Evolutionary conservation across 768 basidiomycete genomes (phyloP).

Genomic region (Porpolomopsis calyptriformis): DNA sequence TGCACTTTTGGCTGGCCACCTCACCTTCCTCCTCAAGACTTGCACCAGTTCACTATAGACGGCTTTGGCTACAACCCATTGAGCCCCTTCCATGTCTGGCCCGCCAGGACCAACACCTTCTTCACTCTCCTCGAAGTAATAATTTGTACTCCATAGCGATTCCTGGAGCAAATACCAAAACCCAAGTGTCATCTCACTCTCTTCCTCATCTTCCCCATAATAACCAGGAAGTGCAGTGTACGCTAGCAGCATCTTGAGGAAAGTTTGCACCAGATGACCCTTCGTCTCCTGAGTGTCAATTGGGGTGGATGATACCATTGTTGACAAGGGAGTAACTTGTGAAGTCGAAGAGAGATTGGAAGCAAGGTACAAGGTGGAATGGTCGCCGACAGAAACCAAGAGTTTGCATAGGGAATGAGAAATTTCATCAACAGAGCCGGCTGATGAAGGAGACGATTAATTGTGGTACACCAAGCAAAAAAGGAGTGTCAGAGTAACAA

Average conservation of each 20-base stretch:
- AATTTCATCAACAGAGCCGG: constrained; percentile 40
- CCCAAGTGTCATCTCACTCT: constrained; percentile 75
- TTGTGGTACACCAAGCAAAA: too few species aligned
- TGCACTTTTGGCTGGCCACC: constrained; percentile 41
- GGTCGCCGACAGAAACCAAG: constrained; percentile 73
- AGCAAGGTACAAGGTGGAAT: constrained; percentile 72
- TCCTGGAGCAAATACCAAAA: constrained; percentile 94
- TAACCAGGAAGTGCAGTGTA: constrained; percentile 66
- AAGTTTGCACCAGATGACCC: constrained; percentile 52
- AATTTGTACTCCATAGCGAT: constrained; percentile 63
- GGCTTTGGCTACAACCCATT: constrained; percentile 51
- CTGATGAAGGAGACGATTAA: constrained; percentile 15
- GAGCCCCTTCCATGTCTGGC: constrained; percentile 22
- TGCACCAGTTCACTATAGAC: constrained; percentile 74
- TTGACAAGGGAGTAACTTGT: constrained; percentile 21
- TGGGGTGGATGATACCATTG: constrained; percentile 10
- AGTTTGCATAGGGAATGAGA: constrained; percentile 74
- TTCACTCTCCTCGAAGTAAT: constrained; percentile 26
- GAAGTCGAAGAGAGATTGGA: constrained; percentile 45
- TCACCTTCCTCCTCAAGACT: constrained; percentile 60
- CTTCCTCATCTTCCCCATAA: constrained; percentile 77
- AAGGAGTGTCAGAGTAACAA: not conserved
- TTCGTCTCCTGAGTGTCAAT: constrained; percentile 20
- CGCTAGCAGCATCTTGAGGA: constrained; percentile 58
- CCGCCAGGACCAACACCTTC: constrained; percentile 22